phyloP scores from a whole-genome alignment of 1,284 basidiomycete species.

The Ustilago hordei region DNA sequence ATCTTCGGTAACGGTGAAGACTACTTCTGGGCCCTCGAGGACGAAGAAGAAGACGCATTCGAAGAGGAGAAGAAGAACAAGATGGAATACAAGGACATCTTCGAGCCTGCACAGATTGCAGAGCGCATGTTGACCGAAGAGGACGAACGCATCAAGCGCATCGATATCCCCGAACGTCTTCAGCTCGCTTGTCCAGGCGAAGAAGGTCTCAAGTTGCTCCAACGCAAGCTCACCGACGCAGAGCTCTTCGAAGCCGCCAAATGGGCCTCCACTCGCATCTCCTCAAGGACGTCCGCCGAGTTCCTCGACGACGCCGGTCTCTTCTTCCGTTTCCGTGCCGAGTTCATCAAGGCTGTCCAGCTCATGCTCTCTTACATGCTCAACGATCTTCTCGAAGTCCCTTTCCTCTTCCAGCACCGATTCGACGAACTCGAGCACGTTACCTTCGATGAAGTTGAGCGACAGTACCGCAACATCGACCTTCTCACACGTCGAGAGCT shows the following conservation, averaged over 20 bases:
- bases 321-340: conserved; percentile 75
- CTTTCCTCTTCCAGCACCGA: conserved; percentile 93
- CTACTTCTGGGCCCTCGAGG: conserved; percentile 93
- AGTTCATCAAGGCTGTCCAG: conserved; percentile 84
- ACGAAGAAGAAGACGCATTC: conserved; percentile 53
- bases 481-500: conserved; percentile 64
- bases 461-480: conserved; percentile 44
- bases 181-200: conserved; percentile 81
- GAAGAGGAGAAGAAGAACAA: conserved; percentile 71
- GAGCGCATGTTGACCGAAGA: conserved; percentile 91
- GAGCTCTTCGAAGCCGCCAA: conserved; percentile 84
- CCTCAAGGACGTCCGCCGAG: conserved; percentile 73
- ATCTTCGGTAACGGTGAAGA: conserved; percentile 98
- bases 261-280: conserved; percentile 89
- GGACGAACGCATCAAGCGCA: conserved; percentile 87
- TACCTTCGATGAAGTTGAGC: conserved; percentile 42
- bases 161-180: conserved; percentile 95
- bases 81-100: conserved; percentile 88
- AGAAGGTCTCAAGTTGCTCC: conserved; percentile 74
- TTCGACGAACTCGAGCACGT: conserved; percentile 88
- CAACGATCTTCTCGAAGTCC: conserved; percentile 87
- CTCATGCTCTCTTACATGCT: conserved; percentile 86
- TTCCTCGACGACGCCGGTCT: conserved; percentile 75
- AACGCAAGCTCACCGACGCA: conserved; percentile 75
- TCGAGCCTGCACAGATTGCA: conserved; percentile 96